Evolutionary conservation across 371 early-diverging fungal species (phyloP), one percentile per base, ranked within the genome.

Genomic region (Mortierella sp.): DNA sequence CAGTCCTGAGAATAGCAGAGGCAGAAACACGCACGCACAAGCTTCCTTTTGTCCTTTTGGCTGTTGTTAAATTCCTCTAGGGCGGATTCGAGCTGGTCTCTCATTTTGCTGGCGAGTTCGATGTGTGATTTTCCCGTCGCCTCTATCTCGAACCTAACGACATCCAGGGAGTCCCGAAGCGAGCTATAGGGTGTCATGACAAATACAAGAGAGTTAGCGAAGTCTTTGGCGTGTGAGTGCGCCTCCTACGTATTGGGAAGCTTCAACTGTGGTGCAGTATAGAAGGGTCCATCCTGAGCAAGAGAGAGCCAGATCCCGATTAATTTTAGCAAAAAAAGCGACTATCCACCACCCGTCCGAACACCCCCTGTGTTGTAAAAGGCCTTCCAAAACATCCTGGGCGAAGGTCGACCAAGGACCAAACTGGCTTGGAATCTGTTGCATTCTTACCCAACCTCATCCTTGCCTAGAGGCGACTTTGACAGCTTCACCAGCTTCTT

Each of bases 101-200:
- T 90, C 73, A 98, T 92, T 79, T 96, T 96, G 55, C 91, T 90
- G 3, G 96, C 95, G 55, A 98, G 78, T 34, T 96, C 96, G 72
- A 95, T 74, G 76, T 97, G 96, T 10, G 95, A 92, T 48, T 94
- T 90, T 7, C 96, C 97, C 2, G 92, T 92, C 38, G 89, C 87
- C 83, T 98, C 98, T 70, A 97, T 88, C 88, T 98, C 97, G 45
- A 86, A 90, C n/a, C 94, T 88, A 8, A 96, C 92, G 2, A 95
- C 90, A 48, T 92, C 93, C 21, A 98, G 87, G 3, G 95, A 87
- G 0, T 88, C 93, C 44, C 90, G 89, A 52, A 96, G 86, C 5
- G 95, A 94, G 0, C 95, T 95, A 83, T 63, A 16, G 19, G 16
- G 50, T 13, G 50, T 14, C 50, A 34, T 14, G 60, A 28, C 14